Percentiles rank a stretch among this genome's conserved stretches.
phyloP scores from a whole-genome alignment of 805 yeast species.

The Lachancea kluyveri region DNA sequence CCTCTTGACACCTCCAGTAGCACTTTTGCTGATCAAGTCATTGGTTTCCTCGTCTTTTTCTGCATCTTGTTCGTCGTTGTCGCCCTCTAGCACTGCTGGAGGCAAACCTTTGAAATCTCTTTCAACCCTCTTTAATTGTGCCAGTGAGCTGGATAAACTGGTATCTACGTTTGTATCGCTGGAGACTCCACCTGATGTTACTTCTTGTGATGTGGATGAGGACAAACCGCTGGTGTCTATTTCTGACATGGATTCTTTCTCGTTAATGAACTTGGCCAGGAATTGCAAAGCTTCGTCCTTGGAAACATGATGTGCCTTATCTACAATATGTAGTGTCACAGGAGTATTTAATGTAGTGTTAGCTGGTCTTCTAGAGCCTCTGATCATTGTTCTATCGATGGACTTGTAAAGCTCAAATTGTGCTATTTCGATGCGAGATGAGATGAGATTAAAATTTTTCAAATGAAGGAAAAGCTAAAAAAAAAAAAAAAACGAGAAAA shows the following conservation, averaged over 20 bases:
- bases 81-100: slow-evolving; percentile 35
- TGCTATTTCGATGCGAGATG: not conserved
- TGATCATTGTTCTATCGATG: no score
- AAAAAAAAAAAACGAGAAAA: no score
- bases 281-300: slow-evolving; percentile 24
- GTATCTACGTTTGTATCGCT: slow-evolving; percentile 17
- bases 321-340: slow-evolving; percentile 22
- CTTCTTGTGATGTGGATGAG: not conserved
- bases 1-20: slow-evolving; percentile 27
- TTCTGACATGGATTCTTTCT: slow-evolving; percentile 18
- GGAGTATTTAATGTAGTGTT: slow-evolving; percentile 25
- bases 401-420: no score
- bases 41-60: slow-evolving; percentile 7
- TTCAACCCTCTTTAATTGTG: slow-evolving; percentile 68
- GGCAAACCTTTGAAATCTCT: slow-evolving; percentile 79
- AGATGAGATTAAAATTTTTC: not conserved
- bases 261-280: slow-evolving; percentile 22
- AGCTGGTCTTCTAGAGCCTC: slow-evolving; percentile 23
- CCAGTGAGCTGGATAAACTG: slow-evolving; percentile 28
- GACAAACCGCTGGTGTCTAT: slow-evolving; percentile 4
- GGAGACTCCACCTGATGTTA: slow-evolving; percentile 3
- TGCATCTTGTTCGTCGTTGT: slow-evolving; percentile 2
- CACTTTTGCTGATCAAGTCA: slow-evolving; percentile 14
- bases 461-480: not conserved
- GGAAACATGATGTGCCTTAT: slow-evolving; percentile 19